These are phyloP conservation scores for Mucuna pruriens DNA, from an alignment of 306 rosid species.

Conservation along the genomic window DNA sequence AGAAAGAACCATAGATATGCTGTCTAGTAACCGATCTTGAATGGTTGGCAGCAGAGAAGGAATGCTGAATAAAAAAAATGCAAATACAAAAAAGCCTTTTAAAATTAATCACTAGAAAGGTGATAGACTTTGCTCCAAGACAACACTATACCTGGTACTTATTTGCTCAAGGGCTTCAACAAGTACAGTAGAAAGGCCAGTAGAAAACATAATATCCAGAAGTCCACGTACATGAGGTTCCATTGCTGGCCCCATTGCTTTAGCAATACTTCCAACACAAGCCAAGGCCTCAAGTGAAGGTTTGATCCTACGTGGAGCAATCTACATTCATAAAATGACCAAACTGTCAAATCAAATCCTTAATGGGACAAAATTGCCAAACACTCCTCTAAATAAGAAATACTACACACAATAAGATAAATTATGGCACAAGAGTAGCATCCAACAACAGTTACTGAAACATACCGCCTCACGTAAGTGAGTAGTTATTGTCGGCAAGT, in stretches of 20 bases:
- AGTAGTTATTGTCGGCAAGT: conserved; percentile 84
- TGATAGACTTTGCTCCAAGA: conserved; percentile 14
- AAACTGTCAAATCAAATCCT: conserved; percentile 40
- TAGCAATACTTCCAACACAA: conserved; percentile 98
- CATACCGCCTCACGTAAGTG: conserved; percentile 98
- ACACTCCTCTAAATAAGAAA: conserved; percentile 25
- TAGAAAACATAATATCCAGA: conserved; percentile 88
- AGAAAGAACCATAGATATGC: conserved; percentile 91
- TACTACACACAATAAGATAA: conserved; percentile 20
- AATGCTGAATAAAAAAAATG: conserved; percentile 60
- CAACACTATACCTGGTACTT: conserved; percentile 59
- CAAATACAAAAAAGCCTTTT: conserved; percentile 13
- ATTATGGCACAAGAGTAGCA: conserved; percentile 24
- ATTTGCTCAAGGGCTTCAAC: conserved; percentile 94
- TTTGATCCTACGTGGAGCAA: conserved; percentile 96
- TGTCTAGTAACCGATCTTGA: conserved; percentile 90
- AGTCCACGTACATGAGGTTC: conserved; percentile 92
- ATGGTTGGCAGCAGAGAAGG: conserved; percentile 89
- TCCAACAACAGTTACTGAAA: conserved; percentile 26
- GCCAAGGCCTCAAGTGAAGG: conserved; percentile 98
- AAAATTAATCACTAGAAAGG: conserved; percentile 27
- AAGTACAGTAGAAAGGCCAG: conserved; percentile 89
- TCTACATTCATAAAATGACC: conserved; percentile 59
- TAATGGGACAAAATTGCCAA: conserved; percentile 29
- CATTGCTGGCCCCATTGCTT: conserved; percentile 90